phyloP scores from a whole-genome alignment of 1,284 basidiomycete species.

The Testicularia cyperi region DNA sequence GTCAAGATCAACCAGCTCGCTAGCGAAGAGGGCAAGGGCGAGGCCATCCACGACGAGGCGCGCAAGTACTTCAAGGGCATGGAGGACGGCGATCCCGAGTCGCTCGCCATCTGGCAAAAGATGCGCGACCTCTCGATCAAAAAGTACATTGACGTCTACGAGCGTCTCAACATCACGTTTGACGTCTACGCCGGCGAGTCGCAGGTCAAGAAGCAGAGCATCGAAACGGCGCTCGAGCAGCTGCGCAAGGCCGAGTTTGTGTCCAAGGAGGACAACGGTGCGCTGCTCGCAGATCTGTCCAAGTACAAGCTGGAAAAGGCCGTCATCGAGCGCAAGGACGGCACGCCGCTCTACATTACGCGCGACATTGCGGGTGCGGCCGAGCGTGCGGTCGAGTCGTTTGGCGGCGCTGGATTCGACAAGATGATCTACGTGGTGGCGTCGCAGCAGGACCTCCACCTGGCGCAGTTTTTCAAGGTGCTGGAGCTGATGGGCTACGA shows the following conservation, averaged over 20 bases:
- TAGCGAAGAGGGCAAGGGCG: constrained; percentile 63
- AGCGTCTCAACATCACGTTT: constrained; percentile 85
- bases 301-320: constrained; percentile 72
- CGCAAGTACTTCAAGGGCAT: constrained; percentile 91
- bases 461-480: constrained; percentile 91
- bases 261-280: constrained; percentile 53
- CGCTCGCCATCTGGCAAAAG: constrained; percentile 82
- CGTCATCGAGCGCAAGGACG: constrained; percentile 91
- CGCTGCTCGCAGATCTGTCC: constrained; percentile 51
- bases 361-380: constrained; percentile 93
- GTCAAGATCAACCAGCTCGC: constrained; percentile 90
- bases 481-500: constrained; percentile 85
- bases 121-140: constrained; percentile 91
- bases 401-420: constrained; percentile 68
- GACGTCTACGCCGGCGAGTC: constrained; percentile 94
- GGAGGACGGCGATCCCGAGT: constrained; percentile 81
- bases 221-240: constrained; percentile 64
- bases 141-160: constrained; percentile 89
- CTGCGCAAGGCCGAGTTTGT: constrained; percentile 39
- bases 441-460: constrained; percentile 91
- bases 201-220: constrained; percentile 76
- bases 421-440: constrained; percentile 97
- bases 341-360: constrained; percentile 96
- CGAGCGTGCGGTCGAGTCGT: constrained; percentile 73
- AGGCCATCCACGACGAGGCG: constrained; percentile 75